These are phyloP conservation scores for Neofusicoccum cordaticola DNA, from an alignment of 2,329 filamentous ascomycete genomes.

Conservation along the genomic window DNA sequence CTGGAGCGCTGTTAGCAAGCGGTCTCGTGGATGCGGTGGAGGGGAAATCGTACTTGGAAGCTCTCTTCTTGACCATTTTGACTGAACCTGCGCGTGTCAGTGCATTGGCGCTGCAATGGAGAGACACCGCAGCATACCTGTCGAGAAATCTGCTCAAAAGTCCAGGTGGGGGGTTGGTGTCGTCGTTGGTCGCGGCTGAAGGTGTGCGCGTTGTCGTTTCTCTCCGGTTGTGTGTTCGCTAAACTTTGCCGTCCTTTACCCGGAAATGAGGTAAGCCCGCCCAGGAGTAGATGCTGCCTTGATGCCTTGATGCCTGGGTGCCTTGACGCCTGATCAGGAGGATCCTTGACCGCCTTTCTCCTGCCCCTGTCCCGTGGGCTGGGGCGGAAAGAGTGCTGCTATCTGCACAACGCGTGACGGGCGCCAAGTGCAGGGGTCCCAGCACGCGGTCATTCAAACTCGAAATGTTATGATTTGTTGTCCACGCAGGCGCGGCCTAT, in stretches of 20 bases:
- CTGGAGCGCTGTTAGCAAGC: constrained; percentile 50
- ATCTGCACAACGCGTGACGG: not conserved
- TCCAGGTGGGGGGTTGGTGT: not conserved
- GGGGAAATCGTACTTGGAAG: constrained; percentile 62
- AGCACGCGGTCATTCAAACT: not conserved
- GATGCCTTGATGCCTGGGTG: no score
- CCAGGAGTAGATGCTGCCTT: no score
- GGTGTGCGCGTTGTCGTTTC: not conserved
- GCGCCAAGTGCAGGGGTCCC: not conserved
- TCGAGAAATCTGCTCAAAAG: constrained; percentile 8
- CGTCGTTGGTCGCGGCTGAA: not conserved
- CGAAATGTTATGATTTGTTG: constrained; percentile 5
- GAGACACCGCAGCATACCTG: not conserved
- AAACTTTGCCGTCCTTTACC: not conserved
- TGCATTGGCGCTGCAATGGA: constrained; percentile 15
- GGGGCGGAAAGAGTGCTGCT: no score
- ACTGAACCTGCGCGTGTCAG: constrained; percentile 44
- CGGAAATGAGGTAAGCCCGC: no score
- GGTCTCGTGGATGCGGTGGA: not conserved
- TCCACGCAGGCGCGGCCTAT: not conserved
- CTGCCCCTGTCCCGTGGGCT: no score
- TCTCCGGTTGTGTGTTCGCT: not conserved
- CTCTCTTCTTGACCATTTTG: constrained; percentile 75
- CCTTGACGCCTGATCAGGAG: no score
- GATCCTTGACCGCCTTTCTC: no score